Base-by-base conservation (phyloP, 2,329 filamentous ascomycete genomes). In the Penicillium sp. region DNA sequence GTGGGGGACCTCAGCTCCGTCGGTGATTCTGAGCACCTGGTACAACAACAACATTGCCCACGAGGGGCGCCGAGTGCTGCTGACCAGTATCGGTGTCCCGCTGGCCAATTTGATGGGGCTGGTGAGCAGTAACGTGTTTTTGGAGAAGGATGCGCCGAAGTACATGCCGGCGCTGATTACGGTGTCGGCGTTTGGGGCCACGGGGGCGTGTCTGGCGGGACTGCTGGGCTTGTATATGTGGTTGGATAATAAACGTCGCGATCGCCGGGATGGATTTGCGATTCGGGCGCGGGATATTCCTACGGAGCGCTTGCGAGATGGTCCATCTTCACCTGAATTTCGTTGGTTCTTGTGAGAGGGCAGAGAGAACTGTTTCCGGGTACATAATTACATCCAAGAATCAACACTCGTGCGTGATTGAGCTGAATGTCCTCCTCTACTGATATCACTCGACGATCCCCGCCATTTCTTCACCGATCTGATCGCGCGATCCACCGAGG, bases 1-100 rank as follows among this genome's bases (percentile, higher is more conserved):
- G 11, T 92, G 89, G 87, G 90, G 90, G 16, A 91, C 89, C 0
- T 88, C 86, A 1, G 89, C 89, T 0, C 89, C 90, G 0, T 89
- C 86, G 0, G 89, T 92, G 9, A 79, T 93, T 13, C 79, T 76
- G 9, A 78, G 86, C 64, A 80, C 85, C 57, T 89, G 87, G 87
- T 92, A 92, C 77, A 93, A 91, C 77, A 93, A 93, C 79, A 94
- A 94, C 71, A 84, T 92, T 56, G 89, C 89, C 1, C 84, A 93
- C 67, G 90, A 93, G 74, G 87, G 88, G 58, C 85, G 87, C 39
- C 87, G 90, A 49, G 82, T 91, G 6, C 81, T 87, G 0, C 78
- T 92, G 14, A 92, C 89, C 0, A 87, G 85, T 31, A 83, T 92
- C 18, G 88, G 87, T 24, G 89, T 93, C 0, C 89, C 90, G 0